A percentile compares a stretch with the other conserved stretches of the same genome.
phyloP scores from a whole-genome alignment of 495 filamentous ascomycete genomes.

The Penicillium canescens region DNA sequence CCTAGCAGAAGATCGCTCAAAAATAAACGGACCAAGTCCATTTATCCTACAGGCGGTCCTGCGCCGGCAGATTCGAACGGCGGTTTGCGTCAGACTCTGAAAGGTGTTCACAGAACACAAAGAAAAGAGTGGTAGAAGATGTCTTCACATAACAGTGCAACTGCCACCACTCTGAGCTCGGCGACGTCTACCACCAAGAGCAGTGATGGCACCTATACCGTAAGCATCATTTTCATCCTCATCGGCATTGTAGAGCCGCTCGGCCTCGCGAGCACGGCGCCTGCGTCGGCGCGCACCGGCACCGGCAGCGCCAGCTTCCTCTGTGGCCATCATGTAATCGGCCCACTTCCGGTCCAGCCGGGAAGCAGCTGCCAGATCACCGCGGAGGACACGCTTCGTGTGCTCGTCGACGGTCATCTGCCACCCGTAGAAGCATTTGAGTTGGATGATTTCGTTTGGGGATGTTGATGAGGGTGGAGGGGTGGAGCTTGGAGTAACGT shows the following conservation, averaged over 20 bases:
- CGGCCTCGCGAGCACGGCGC: constrained; percentile 74
- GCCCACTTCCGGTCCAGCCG: constrained; percentile 88
- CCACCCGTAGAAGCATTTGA: constrained; percentile 95
- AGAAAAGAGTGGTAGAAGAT: not conserved
- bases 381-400: constrained; percentile 75
- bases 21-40: not conserved
- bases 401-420: constrained; percentile 94
- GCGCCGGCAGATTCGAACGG: constrained; percentile 10
- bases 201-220: constrained; percentile 22
- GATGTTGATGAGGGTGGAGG: constrained; percentile 45
- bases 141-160: constrained; percentile 55
- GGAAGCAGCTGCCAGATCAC: constrained; percentile 68
- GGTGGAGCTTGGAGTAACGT: constrained; percentile 32
- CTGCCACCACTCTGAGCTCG: constrained; percentile 56
- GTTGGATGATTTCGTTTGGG: constrained; percentile 71
- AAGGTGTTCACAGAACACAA: constrained; percentile 6
- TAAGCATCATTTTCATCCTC: constrained; percentile 62
- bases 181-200: constrained; percentile 39
- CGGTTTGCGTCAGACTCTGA: not conserved
- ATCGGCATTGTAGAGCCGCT: constrained; percentile 67
- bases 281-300: constrained; percentile 65
- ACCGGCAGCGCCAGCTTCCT: constrained; percentile 77
- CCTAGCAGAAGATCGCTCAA: too few species aligned
- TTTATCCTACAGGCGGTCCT: constrained; percentile 11
- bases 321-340: constrained; percentile 87